These are phyloP conservation scores for Coprinopsis strossmayeri DNA, from an alignment of 768 basidiomycete genomes.

Conservation along the genomic window DNA sequence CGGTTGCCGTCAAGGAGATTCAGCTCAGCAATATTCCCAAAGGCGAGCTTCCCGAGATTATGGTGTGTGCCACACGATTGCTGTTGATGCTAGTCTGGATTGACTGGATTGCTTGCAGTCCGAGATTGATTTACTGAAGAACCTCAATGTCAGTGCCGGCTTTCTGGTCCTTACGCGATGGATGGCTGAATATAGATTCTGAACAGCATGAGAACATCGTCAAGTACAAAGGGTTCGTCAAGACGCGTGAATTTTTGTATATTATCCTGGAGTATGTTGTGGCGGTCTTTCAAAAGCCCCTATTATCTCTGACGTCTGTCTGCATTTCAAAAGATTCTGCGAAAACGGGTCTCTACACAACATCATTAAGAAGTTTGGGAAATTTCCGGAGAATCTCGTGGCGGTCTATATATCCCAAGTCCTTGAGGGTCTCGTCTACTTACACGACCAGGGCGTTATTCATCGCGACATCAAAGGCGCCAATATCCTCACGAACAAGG, in stretches of 20 bases:
- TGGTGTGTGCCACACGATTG: slow-evolving; percentile 50
- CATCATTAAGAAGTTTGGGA: slow-evolving; percentile 95
- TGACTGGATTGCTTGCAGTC: slow-evolving; percentile 43
- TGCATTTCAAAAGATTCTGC: slow-evolving; percentile 58
- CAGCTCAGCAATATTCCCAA: slow-evolving; percentile 91
- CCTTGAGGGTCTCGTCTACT: slow-evolving; percentile 89
- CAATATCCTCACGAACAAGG: slow-evolving; percentile 97
- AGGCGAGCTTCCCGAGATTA: slow-evolving; percentile 91
- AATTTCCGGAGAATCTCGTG: slow-evolving; percentile 96
- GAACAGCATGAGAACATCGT: slow-evolving; percentile 92
- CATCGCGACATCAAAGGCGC: slow-evolving; percentile 99
- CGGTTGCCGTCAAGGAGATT: slow-evolving; percentile 98
- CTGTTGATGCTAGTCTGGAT: slow-evolving; percentile 13
- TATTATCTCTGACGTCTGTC: background rate
- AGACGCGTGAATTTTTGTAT: slow-evolving; percentile 89
- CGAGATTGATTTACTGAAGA: slow-evolving; percentile 96
- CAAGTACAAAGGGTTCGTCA: slow-evolving; percentile 98
- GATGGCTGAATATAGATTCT: slow-evolving; percentile 2
- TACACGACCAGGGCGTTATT: slow-evolving; percentile 99
- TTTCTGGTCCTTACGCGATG: slow-evolving; percentile 2
- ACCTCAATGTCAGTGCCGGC: slow-evolving; percentile 66
- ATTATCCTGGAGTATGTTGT: slow-evolving; percentile 86
- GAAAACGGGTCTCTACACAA: slow-evolving; percentile 97
- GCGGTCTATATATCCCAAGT: slow-evolving; percentile 97
- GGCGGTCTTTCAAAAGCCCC: background rate